Conservation (phyloP, 2,329 filamentous ascomycete genomes). For the Bertia moriformis region DNA sequence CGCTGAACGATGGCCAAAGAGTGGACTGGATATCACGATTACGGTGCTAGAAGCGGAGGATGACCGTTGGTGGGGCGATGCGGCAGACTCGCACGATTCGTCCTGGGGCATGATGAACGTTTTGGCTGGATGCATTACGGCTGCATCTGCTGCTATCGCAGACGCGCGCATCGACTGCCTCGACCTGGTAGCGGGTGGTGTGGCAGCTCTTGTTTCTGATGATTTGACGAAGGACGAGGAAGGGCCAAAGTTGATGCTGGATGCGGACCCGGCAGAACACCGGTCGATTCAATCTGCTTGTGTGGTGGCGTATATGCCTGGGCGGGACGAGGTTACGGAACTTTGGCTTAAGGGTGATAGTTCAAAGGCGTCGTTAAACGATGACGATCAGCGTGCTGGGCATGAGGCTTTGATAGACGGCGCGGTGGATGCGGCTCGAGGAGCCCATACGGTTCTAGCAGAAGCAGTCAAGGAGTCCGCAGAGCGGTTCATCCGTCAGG, state of each 20-base stretch:
- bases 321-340: slow-evolving; percentile 81
- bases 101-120: slow-evolving; percentile 87
- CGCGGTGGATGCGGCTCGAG: neutral
- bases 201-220: slow-evolving; percentile 59
- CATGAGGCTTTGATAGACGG: slow-evolving; percentile 1
- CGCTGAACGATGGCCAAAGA: slow-evolving; percentile 95
- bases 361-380: neutral
- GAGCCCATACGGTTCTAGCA: neutral
- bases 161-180: slow-evolving; percentile 95
- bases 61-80: slow-evolving; percentile 37
- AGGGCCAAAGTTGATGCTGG: slow-evolving; percentile 45
- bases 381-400: neutral
- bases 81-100: slow-evolving; percentile 30
- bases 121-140: slow-evolving; percentile 80
- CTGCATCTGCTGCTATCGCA: slow-evolving; percentile 78
- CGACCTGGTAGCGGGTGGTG: slow-evolving; percentile 76
- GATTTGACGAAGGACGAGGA: neutral
- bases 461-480: neutral
- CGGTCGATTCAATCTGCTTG: slow-evolving; percentile 65
- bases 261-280: slow-evolving; percentile 73
- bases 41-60: slow-evolving; percentile 90
- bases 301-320: slow-evolving; percentile 77
- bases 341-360: slow-evolving; percentile 71
- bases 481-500: neutral
- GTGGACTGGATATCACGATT: slow-evolving; percentile 84